A percentile compares a stretch with the other conserved stretches of the same genome.
These are phyloP conservation scores for Tulasnella sp. DNA, from an alignment of 768 basidiomycete species.

Conservation along the genomic window DNA sequence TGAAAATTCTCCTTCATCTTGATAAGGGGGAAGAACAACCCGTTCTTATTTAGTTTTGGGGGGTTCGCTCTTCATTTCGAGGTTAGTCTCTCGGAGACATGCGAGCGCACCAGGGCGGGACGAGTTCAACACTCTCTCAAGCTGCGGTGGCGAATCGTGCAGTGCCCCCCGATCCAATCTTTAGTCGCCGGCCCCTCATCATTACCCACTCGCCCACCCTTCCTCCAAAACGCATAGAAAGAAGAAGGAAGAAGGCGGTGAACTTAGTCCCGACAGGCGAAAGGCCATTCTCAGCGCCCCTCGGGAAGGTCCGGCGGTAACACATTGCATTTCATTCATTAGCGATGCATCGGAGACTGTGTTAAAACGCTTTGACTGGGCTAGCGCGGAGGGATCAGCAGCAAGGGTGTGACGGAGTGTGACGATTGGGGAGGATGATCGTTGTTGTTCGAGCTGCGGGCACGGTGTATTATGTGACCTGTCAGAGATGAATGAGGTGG, in stretches of 20 bases:
- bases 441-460: too few relatives aligned
- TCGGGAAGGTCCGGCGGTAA: neutral
- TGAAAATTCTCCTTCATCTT: neutral
- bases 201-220: neutral
- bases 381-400: neutral
- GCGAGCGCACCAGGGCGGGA: neutral
- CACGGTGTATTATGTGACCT: too few relatives aligned
- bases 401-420: too few relatives aligned
- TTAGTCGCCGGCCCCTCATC: neutral
- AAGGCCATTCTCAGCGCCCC: neutral
- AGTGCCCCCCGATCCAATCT: neutral
- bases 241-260: too few relatives aligned
- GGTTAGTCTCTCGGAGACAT: neutral
- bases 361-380: neutral
- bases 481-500: too few relatives aligned
- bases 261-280: neutral
- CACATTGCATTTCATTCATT: too few relatives aligned
- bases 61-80: neutral
- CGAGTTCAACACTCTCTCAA: neutral
- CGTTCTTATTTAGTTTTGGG: neutral
- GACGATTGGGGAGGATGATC: too few relatives aligned
- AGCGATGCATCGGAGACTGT: neutral
- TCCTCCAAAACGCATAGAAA: neutral
- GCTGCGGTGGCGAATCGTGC: neutral
- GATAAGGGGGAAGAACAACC: neutral